These are phyloP conservation scores for Amanita thiersii DNA, from an alignment of 768 basidiomycete species.

Conservation along the genomic window DNA sequence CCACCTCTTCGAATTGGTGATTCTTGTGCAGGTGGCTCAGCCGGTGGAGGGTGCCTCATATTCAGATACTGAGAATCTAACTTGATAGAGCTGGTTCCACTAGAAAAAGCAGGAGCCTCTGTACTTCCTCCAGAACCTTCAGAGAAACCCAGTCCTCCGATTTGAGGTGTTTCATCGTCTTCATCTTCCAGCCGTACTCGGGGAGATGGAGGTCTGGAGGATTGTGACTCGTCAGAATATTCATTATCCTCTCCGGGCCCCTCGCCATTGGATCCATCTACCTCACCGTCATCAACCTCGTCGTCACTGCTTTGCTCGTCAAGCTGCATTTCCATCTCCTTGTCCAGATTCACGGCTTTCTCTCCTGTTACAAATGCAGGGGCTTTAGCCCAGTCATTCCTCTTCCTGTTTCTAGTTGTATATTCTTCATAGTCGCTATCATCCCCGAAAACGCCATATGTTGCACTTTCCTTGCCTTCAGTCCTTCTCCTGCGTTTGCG, in stretches of 20 bases:
- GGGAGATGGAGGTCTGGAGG: conserved; percentile 49
- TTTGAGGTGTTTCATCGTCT: conserved; percentile 29
- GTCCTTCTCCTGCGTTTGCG: conserved; percentile 58
- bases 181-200: conserved; percentile 44
- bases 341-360: conserved; percentile 37
- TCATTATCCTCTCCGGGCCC: conserved; percentile 29
- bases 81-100: conserved; percentile 7
- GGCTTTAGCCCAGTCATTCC: conserved; percentile 66
- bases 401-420: conserved; percentile 23
- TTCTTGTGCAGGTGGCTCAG: conserved; percentile 3
- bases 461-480: conserved; percentile 62
- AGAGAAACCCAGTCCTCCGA: background rate
- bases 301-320: conserved; percentile 25
- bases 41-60: conserved; percentile 10
- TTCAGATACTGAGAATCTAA: conserved; percentile 9
- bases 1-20: conserved; percentile 6
- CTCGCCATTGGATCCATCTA: conserved; percentile 26
- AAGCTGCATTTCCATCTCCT: conserved; percentile 22
- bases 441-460: conserved; percentile 71
- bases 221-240: conserved; percentile 38
- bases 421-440: conserved; percentile 59
- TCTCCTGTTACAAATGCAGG: conserved; percentile 67
- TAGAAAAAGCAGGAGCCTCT: background rate
- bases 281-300: conserved; percentile 28
- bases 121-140: background rate